Evolutionary conservation across 2,329 filamentous ascomycete species (phyloP).

Genomic region (Eutypa lata): DNA sequence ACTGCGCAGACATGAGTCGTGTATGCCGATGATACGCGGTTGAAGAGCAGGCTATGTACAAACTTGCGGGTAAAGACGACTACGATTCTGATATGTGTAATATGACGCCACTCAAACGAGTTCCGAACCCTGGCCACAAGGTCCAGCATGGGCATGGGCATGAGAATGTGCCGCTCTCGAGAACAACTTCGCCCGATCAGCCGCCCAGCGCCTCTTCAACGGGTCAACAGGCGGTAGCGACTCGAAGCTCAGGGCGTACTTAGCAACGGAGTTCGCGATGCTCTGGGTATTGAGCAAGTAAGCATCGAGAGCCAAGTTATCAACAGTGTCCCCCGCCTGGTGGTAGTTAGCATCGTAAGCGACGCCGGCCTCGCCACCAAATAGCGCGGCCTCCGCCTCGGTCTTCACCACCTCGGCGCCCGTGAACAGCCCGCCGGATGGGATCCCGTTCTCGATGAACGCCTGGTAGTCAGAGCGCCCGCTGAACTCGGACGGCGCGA

Average conservation of each 20-base stretch:
- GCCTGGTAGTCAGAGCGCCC: slow-evolving; percentile 66
- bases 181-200: background rate
- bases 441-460: slow-evolving; percentile 30
- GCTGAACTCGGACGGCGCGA: slow-evolving; percentile 60
- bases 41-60: no score
- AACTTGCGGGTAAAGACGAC: background rate
- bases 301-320: slow-evolving; percentile 50
- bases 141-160: background rate
- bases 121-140: background rate
- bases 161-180: background rate
- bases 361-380: slow-evolving; percentile 52
- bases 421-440: slow-evolving; percentile 66
- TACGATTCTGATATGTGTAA: background rate
- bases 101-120: background rate
- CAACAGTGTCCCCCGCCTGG: slow-evolving; percentile 46
- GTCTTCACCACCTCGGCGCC: slow-evolving; percentile 60
- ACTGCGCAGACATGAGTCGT: no score
- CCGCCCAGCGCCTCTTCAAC: background rate
- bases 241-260: slow-evolving; percentile 49
- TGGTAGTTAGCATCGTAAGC: slow-evolving; percentile 58
- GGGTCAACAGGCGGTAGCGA: slow-evolving; percentile 2
- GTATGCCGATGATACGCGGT: no score
- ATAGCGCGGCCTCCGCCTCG: slow-evolving; percentile 45
- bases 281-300: slow-evolving; percentile 54
- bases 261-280: slow-evolving; percentile 51